Percentiles rank a stretch among this genome's conserved stretches.
Conservation (phyloP, 208 protist species). For the Acanthamoeba royreba region DNA sequence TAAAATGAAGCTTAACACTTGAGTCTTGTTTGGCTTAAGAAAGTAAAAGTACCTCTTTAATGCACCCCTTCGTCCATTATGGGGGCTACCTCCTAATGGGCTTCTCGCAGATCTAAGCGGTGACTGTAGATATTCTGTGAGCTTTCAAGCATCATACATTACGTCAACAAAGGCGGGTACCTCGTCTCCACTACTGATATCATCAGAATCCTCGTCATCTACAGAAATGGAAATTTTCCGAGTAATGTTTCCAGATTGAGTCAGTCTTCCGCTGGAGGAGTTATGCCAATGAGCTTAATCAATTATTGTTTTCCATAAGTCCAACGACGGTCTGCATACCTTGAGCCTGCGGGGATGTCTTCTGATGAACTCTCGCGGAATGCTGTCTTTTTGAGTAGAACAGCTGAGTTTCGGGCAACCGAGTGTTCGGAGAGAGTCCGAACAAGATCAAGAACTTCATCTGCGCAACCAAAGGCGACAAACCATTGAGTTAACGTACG, state of each 20-base stretch:
- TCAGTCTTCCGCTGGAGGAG: background rate
- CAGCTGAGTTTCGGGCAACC: background rate
- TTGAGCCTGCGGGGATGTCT: too few species aligned
- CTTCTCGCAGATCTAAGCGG: too few species aligned
- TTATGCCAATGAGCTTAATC: background rate
- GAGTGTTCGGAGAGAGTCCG: background rate
- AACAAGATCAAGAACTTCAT: background rate
- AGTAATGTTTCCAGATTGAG: background rate
- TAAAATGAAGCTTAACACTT: background rate
- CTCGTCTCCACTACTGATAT: background rate
- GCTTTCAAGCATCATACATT: background rate
- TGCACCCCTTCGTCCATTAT: background rate
- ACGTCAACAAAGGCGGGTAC: background rate
- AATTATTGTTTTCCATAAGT: too few species aligned
- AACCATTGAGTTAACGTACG: background rate
- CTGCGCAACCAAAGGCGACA: background rate
- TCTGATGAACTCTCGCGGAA: background rate
- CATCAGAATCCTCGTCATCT: background rate
- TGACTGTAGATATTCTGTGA: background rate
- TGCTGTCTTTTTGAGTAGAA: background rate
- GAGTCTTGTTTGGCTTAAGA: too few species aligned
- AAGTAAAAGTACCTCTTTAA: too few species aligned
- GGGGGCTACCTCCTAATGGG: background rate
- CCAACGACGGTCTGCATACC: too few species aligned
- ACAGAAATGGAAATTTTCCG: background rate